These are phyloP conservation scores for Sarcodon aspratus DNA, from an alignment of 768 basidiomycete genomes.

Conservation along the genomic window DNA sequence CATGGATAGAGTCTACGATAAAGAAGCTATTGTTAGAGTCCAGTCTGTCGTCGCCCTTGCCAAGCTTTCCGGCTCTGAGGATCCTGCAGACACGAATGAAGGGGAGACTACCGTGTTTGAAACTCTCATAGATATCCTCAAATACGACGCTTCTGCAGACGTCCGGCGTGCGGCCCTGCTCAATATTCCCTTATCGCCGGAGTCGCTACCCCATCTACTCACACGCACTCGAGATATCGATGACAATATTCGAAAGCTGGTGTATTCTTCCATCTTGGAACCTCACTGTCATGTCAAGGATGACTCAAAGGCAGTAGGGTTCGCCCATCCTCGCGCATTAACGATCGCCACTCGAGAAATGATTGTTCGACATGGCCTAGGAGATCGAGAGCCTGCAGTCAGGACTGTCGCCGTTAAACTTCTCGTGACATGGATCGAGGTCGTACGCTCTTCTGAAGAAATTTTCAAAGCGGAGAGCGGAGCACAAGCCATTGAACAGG, in stretches of 20 bases:
- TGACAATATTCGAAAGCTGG: constrained; percentile 55
- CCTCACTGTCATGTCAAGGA: constrained; percentile 23
- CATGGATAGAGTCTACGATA: constrained; percentile 68
- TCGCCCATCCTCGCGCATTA: constrained; percentile 54
- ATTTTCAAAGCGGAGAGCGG: constrained; percentile 7
- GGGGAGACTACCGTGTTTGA: constrained; percentile 45
- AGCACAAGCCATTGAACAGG: constrained; percentile 16
- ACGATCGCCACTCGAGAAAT: constrained; percentile 64
- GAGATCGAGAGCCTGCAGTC: constrained; percentile 73
- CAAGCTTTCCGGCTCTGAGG: constrained; percentile 66
- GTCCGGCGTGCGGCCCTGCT: constrained; percentile 74
- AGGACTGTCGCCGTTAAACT: constrained; percentile 62
- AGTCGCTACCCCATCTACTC: constrained; percentile 57
- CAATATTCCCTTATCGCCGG: constrained; percentile 47
- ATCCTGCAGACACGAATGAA: constrained; percentile 36
- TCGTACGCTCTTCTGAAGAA: constrained; percentile 34
- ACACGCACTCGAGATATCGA: constrained; percentile 76
- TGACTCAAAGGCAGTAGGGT: constrained; percentile 24
- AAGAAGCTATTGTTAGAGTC: constrained; percentile 63
- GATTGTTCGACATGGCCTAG: constrained; percentile 72
- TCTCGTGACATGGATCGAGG: constrained; percentile 67
- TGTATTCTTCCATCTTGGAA: constrained; percentile 53
- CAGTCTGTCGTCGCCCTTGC: constrained; percentile 75
- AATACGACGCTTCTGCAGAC: constrained; percentile 74
- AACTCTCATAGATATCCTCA: constrained; percentile 54